Evolutionary conservation across 441 rosid species (phyloP).

Genomic region (Raphanus hybrid): DNA sequence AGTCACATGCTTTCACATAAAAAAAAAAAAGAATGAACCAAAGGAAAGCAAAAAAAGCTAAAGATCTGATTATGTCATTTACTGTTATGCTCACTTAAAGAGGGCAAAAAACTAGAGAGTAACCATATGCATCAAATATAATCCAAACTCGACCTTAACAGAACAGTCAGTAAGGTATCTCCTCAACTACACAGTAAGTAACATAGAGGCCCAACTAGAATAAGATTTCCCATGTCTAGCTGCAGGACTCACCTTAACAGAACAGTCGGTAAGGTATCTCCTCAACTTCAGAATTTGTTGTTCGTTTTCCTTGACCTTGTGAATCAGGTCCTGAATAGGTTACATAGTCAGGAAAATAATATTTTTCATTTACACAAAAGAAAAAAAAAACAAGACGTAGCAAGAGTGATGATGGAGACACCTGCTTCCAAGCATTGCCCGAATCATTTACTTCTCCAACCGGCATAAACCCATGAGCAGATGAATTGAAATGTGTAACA

Average conservation of each 20-base stretch:
- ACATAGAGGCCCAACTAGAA: no score
- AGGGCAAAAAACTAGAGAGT: slow-evolving; percentile 23
- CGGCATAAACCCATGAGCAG: slow-evolving; percentile 24
- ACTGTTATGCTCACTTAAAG: slow-evolving; percentile 16
- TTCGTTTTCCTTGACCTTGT: slow-evolving; percentile 71
- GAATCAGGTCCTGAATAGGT: slow-evolving; percentile 56
- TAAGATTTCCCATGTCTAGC: slow-evolving; percentile 12
- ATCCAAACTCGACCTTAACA: neutral
- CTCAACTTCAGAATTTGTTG: slow-evolving; percentile 78
- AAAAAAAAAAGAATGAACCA: slow-evolving; percentile 23
- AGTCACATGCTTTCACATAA: slow-evolving; percentile 26
- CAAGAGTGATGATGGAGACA: slow-evolving; percentile 47
- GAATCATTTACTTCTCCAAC: slow-evolving; percentile 26
- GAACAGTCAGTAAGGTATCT: no score
- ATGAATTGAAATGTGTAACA: slow-evolving; percentile 1
- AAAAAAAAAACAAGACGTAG: neutral
- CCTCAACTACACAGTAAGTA: no score
- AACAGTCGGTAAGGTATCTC: slow-evolving; percentile 76
- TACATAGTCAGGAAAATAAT: slow-evolving; percentile 8
- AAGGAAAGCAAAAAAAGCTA: slow-evolving; percentile 28
- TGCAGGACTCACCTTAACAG: slow-evolving; percentile 64
- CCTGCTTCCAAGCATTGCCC: slow-evolving; percentile 65
- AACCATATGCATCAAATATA: slow-evolving; percentile 6
- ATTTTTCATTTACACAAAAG: neutral
- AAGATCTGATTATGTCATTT: slow-evolving; percentile 18